phyloP scores from a whole-genome alignment of 345 rosid genomes.

The Eutrema yunnanense region DNA sequence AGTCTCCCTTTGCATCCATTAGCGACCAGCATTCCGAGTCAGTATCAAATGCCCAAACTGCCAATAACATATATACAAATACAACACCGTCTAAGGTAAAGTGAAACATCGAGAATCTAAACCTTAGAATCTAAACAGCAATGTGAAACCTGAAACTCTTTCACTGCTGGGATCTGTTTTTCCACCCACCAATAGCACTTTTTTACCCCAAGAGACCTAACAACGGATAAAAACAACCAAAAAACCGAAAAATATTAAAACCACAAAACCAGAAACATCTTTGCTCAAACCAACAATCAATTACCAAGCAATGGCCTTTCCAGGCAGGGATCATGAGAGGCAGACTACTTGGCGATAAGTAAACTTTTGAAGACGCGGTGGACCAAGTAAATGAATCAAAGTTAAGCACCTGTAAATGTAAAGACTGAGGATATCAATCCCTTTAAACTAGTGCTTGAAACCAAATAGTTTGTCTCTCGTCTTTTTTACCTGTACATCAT shows the following conservation, averaged over 20 bases:
- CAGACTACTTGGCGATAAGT: conserved; percentile 85
- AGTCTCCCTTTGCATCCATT: conserved; percentile 92
- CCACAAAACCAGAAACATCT: background rate
- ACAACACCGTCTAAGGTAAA: conserved; percentile 12
- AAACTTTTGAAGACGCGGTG: conserved; percentile 76
- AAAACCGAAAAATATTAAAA: background rate
- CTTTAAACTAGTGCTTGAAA: background rate
- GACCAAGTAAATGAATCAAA: conserved; percentile 83
- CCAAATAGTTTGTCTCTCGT: background rate
- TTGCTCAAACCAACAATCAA: conserved; percentile 6
- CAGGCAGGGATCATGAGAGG: conserved; percentile 95
- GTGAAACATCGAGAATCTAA: background rate
- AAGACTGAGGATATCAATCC: background rate
- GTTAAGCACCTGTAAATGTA: conserved; percentile 56
- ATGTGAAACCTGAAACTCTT: conserved; percentile 65
- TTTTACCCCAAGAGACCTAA: conserved; percentile 96
- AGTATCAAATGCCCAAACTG: conserved; percentile 92
- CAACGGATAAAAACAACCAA: background rate
- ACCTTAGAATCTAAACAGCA: background rate
- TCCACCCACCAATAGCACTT: conserved; percentile 86
- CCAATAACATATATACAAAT: conserved; percentile 1
- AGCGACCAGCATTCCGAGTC: conserved; percentile 91
- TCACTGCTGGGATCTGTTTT: conserved; percentile 78
- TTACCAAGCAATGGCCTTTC: conserved; percentile 95
- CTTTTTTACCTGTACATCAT: conserved; percentile 82